A percentile compares a stretch with the other conserved stretches of the same genome.
These are phyloP conservation scores for Vanrija sp. DNA, from an alignment of 1,284 basidiomycete genomes.

Conservation along the genomic window DNA sequence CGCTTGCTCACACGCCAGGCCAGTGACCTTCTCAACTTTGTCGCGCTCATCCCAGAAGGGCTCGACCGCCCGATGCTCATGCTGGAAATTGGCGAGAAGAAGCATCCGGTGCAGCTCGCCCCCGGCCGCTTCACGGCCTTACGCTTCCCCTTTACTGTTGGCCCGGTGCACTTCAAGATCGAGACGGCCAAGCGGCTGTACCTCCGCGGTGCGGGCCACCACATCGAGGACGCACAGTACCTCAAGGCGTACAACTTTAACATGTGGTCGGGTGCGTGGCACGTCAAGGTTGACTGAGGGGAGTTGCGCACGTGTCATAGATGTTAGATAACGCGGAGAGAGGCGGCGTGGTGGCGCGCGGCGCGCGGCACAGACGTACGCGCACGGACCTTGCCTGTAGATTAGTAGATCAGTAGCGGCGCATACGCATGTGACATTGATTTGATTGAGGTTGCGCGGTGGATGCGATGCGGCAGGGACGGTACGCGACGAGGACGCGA, in stretches of 20 bases:
- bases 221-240: slow-evolving; percentile 15
- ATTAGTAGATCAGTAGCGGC: too few relatives aligned
- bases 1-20: slow-evolving; percentile 23
- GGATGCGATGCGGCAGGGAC: too few relatives aligned
- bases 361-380: too few relatives aligned
- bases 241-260: slow-evolving; percentile 43
- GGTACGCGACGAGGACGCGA: too few relatives aligned
- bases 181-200: slow-evolving; percentile 16
- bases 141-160: slow-evolving; percentile 32
- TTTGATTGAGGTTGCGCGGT: too few relatives aligned
- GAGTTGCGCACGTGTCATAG: too few relatives aligned
- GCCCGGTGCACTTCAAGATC: slow-evolving; percentile 34
- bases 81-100: slow-evolving; percentile 18
- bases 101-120: slow-evolving; percentile 1
- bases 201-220: slow-evolving; percentile 26
- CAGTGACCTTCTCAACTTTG: slow-evolving; percentile 43
- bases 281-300: neutral
- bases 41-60: slow-evolving; percentile 21
- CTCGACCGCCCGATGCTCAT: slow-evolving; percentile 12
- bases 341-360: too few relatives aligned
- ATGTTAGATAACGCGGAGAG: too few relatives aligned
- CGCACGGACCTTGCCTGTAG: too few relatives aligned
- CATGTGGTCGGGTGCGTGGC: slow-evolving; percentile 43
- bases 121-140: slow-evolving; percentile 26
- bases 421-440: too few relatives aligned